Conservation (phyloP, 805 yeast species). For the Candida xyloterini region DNA sequence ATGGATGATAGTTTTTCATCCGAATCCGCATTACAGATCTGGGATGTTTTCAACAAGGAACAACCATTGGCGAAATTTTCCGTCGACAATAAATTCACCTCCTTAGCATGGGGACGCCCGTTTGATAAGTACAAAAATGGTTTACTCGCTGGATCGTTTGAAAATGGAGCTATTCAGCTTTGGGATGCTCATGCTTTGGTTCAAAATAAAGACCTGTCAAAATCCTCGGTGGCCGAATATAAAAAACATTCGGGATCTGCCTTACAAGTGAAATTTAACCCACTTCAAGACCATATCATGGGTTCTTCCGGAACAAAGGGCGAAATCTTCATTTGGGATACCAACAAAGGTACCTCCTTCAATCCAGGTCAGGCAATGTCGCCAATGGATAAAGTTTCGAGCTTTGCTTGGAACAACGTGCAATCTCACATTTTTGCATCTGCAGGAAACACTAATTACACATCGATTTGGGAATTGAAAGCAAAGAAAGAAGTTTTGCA, state of each 20-base stretch:
- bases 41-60: slow-evolving; percentile 57
- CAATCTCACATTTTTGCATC: slow-evolving; percentile 86
- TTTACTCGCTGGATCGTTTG: slow-evolving; percentile 83
- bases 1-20: slow-evolving; percentile 85
- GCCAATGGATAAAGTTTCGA: slow-evolving; percentile 75
- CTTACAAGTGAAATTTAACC: slow-evolving; percentile 72
- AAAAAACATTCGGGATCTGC: slow-evolving; percentile 67
- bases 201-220: slow-evolving; percentile 38
- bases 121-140: slow-evolving; percentile 47
- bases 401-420: slow-evolving; percentile 85
- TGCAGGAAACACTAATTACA: slow-evolving; percentile 80
- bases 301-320: slow-evolving; percentile 90
- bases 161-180: slow-evolving; percentile 73
- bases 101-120: slow-evolving; percentile 77
- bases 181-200: slow-evolving; percentile 64
- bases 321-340: slow-evolving; percentile 89
- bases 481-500: slow-evolving; percentile 86
- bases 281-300: slow-evolving; percentile 63
- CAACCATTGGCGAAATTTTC: slow-evolving; percentile 44
- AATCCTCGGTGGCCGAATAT: slow-evolving; percentile 50
- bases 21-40: slow-evolving; percentile 71
- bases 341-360: slow-evolving; percentile 52
- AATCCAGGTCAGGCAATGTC: slow-evolving; percentile 78
- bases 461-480: slow-evolving; percentile 92
- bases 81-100: slow-evolving; percentile 65